These are phyloP conservation scores for Aspergillus tubingensis DNA, from an alignment of 2,329 filamentous ascomycete species.

Conservation along the genomic window DNA sequence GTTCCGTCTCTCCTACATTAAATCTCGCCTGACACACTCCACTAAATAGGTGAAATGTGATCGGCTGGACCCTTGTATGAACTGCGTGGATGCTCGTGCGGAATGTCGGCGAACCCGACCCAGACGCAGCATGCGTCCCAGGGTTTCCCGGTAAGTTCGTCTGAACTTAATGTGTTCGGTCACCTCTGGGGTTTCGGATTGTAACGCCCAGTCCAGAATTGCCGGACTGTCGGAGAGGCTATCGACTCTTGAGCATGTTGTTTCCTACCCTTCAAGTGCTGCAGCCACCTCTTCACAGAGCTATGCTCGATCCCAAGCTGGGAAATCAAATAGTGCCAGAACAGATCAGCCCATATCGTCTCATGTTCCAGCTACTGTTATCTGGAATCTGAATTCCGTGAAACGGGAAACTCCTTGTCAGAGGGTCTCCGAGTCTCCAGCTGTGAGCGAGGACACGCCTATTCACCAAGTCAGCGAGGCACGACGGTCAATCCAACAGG, in stretches of 20 bases:
- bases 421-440: background rate
- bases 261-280: background rate
- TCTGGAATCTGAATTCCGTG: background rate
- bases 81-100: background rate
- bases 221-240: background rate
- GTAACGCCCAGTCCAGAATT: background rate
- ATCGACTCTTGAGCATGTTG: background rate
- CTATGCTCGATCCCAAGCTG: too few species aligned
- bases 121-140: background rate
- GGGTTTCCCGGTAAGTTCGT: background rate
- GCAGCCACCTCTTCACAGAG: background rate
- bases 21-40: background rate
- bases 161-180: background rate
- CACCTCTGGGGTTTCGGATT: background rate
- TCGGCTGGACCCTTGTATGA: conserved; percentile 5
- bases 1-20: background rate
- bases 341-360: background rate
- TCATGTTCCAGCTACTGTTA: background rate
- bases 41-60: background rate
- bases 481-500: background rate
- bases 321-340: background rate
- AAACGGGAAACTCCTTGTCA: background rate
- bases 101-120: background rate
- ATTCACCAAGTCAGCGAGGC: background rate
- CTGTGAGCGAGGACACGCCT: background rate